Percentiles rank a stretch among this genome's conserved stretches.
Conservation (phyloP, 202 grass and related monocot species). For the Cymbopogon flexuosus region DNA sequence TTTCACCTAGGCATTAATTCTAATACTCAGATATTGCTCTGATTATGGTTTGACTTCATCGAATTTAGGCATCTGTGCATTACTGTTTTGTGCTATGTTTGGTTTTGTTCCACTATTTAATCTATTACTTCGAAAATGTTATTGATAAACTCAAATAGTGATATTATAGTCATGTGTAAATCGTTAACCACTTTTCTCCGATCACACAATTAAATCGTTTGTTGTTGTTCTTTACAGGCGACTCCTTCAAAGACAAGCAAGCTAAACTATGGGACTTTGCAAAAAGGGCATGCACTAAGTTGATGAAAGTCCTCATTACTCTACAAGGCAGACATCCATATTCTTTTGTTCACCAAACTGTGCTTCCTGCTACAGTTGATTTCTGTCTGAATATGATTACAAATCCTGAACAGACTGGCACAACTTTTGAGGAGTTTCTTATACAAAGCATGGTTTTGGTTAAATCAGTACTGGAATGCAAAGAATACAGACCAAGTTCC, state of each 20-base stretch:
- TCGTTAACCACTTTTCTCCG: not conserved
- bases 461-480: conserved; percentile 81
- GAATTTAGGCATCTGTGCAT: not conserved
- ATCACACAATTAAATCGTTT: conserved; percentile 8
- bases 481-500: conserved; percentile 75
- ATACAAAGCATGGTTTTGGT: conserved; percentile 96
- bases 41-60: not conserved
- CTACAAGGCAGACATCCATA: conserved; percentile 86
- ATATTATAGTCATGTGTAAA: conserved; percentile 1
- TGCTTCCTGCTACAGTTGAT: conserved; percentile 63
- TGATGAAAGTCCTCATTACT: conserved; percentile 77
- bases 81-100: conserved; percentile 3
- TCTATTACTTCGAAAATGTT: not conserved
- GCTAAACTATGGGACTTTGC: conserved; percentile 72
- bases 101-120: not conserved
- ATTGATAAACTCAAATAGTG: not conserved
- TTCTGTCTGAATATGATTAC: conserved; percentile 89
- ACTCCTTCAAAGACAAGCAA: conserved; percentile 71
- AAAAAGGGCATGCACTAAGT: conserved; percentile 84
- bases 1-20: not conserved
- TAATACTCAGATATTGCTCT: conserved; percentile 1
- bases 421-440: conserved; percentile 81
- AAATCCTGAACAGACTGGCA: conserved; percentile 62
- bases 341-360: conserved; percentile 74
- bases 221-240: conserved; percentile 48